A percentile compares a stretch with the other conserved stretches of the same genome.
Conservation (phyloP, 2,329 filamentous ascomycete species). For the Xylariomycetidae sp. region DNA sequence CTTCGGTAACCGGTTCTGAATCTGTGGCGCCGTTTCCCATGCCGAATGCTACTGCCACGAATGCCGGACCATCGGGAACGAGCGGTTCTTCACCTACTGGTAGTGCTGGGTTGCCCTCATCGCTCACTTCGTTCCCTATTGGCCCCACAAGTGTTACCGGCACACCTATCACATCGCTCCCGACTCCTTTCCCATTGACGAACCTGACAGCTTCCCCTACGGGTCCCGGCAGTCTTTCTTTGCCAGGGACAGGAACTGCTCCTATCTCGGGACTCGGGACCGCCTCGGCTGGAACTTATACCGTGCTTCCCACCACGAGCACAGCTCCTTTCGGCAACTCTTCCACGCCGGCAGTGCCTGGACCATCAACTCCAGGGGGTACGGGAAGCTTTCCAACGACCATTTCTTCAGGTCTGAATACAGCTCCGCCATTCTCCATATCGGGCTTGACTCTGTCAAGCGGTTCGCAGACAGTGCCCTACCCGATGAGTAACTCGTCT, state of each 20-base stretch:
- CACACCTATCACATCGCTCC: no score
- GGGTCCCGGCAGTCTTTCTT: background rate
- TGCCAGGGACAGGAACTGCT: constrained; percentile 1
- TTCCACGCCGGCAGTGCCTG: no score
- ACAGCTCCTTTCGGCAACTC: no score
- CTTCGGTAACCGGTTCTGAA: constrained; percentile 1
- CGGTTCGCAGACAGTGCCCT: constrained; percentile 8
- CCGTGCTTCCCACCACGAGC: background rate
- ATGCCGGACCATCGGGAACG: no score
- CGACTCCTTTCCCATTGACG: background rate
- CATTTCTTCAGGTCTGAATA: constrained; percentile 1
- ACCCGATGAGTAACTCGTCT: constrained; percentile 16
- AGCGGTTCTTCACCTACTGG: no score
- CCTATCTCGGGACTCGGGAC: no score
- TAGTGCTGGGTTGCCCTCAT: no score
- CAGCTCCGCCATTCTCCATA: background rate
- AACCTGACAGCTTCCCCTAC: background rate
- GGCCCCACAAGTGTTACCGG: constrained; percentile 1
- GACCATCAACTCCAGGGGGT: no score
- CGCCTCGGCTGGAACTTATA: background rate
- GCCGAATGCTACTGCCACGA: no score
- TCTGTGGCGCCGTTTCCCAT: constrained; percentile 4
- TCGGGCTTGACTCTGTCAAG: background rate
- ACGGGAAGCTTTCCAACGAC: no score
- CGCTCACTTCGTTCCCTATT: constrained; percentile 2